A percentile compares a stretch with the other conserved stretches of the same genome.
phyloP scores from a whole-genome alignment of 179 eudicot species.

The Silene coronaria region DNA sequence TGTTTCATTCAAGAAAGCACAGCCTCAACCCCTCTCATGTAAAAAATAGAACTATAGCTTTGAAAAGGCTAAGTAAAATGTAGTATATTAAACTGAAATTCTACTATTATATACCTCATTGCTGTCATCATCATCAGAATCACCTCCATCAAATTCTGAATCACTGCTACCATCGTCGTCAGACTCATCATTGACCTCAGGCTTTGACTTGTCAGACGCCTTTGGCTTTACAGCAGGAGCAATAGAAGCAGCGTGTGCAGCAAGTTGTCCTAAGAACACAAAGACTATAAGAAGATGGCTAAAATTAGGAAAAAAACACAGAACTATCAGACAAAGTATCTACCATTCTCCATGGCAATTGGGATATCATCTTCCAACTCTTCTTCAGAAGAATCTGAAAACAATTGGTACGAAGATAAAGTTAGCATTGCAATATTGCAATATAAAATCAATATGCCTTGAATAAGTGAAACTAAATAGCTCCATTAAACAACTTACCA shows the following conservation, averaged over 20 bases:
- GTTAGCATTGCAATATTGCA: background rate
- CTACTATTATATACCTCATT: background rate
- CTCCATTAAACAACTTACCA: slow-evolving; percentile 18
- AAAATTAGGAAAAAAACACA: background rate
- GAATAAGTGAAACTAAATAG: background rate
- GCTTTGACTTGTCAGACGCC: slow-evolving; percentile 17
- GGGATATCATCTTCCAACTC: slow-evolving; percentile 24
- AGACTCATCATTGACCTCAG: slow-evolving; percentile 14
- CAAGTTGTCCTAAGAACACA: slow-evolving; percentile 4
- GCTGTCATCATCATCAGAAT: background rate
- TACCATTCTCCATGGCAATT: slow-evolving; percentile 25
- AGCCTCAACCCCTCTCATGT: background rate
- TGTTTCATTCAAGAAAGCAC: background rate
- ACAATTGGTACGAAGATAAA: background rate
- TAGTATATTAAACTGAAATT: background rate
- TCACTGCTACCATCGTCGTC: slow-evolving; percentile 17
- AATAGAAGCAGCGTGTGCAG: slow-evolving; percentile 2
- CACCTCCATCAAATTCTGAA: slow-evolving; percentile 23
- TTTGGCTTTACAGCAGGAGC: slow-evolving; percentile 14
- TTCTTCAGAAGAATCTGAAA: slow-evolving; percentile 24
- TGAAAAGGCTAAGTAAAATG: too few species aligned
- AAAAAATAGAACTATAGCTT: too few species aligned
- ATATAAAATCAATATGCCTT: background rate
- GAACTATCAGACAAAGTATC: background rate
- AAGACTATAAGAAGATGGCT: background rate